Conservation (phyloP, 2,329 filamentous ascomycete species). For the Colletotrichum tropicicola region DNA sequence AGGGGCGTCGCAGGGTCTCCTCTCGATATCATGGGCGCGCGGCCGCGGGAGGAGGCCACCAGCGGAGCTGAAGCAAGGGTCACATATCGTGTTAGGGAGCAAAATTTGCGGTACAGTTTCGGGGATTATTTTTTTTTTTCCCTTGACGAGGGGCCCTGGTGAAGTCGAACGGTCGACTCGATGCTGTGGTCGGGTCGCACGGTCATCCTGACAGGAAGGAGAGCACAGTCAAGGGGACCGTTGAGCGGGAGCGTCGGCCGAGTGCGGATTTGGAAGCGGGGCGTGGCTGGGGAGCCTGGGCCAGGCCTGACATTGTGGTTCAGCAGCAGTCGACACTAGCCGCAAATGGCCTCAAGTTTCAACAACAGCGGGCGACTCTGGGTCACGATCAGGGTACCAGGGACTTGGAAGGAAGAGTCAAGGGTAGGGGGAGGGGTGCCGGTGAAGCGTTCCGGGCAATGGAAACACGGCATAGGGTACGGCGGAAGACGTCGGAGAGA, state of each 20-base stretch:
- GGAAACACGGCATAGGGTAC: slow-evolving; percentile 13
- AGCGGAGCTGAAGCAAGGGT: slow-evolving; percentile 7
- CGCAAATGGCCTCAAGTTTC: slow-evolving; percentile 14
- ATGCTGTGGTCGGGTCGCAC: slow-evolving; percentile 1
- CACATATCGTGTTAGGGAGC: neutral
- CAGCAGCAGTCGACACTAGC: slow-evolving; percentile 3
- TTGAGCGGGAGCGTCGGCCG: slow-evolving; percentile 10
- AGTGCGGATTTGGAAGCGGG: slow-evolving; percentile 15
- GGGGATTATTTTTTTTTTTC: neutral
- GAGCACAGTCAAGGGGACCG: neutral
- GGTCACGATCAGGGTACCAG: slow-evolving; percentile 8
- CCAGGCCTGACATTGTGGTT: slow-evolving; percentile 20
- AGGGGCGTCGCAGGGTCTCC: neutral
- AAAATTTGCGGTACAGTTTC: neutral
- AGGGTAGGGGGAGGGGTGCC: slow-evolving; percentile 13
- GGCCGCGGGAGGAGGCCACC: slow-evolving; percentile 19
- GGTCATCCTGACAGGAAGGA: slow-evolving; percentile 1
- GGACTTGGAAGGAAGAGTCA: slow-evolving; percentile 6
- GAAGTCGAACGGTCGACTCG: neutral
- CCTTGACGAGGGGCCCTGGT: neutral
- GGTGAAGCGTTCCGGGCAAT: neutral
- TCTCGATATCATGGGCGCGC: neutral
- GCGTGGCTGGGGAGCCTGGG: slow-evolving; percentile 16
- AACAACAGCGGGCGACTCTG: slow-evolving; percentile 3
- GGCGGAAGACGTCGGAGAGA: neutral